Evolutionary conservation across 441 rosid species (phyloP), one percentile per base, ranked within the genome.

Genomic region (Viola pubescens): DNA sequence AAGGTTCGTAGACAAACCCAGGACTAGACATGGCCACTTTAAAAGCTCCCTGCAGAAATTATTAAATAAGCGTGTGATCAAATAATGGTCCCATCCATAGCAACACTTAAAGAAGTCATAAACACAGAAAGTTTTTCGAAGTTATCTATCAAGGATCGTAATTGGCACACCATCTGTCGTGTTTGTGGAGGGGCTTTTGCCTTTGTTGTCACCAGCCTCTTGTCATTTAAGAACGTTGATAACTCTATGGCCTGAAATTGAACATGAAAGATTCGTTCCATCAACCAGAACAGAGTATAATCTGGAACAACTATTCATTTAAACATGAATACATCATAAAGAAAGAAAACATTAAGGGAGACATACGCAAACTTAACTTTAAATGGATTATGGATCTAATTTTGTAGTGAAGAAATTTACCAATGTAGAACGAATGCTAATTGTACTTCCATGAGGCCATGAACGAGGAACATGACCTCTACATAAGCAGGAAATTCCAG

Each of bases 1-100:
- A 92, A 53, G 96, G 94, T 66, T 89, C 97, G 73, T 81, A 83
- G 38, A 92, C 81, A 75, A 89, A 74, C 61, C 97, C 98, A 54
- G 97, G 96, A 74, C 96, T 92, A 5, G 80, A 78, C 75, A 87
- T 71, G 5, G 87, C 62, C 37, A 89, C 76, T 68, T 80, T 74
- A 69, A 85, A 77, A 43, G 87, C 77, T 26, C 86, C 89, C 96
- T 92, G 82, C 75, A 81, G 51, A 38, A 57, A 46, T 48, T 50
- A 73, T 48, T 5, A 69, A 11, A 58, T 43, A 49, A 63, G 52
- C 45, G 64, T 11, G 46, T n/a, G 41, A 55, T 63, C 52, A 61
- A 70, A 38, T 41, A 44, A 42, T 9, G 19, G 43, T 48, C 61
- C 40, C 53, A 16, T 14, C 4, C 49, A 48, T 48, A 59, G 6